Conservation (phyloP, 768 basidiomycete genomes). For the Phylloporus sp. region DNA sequence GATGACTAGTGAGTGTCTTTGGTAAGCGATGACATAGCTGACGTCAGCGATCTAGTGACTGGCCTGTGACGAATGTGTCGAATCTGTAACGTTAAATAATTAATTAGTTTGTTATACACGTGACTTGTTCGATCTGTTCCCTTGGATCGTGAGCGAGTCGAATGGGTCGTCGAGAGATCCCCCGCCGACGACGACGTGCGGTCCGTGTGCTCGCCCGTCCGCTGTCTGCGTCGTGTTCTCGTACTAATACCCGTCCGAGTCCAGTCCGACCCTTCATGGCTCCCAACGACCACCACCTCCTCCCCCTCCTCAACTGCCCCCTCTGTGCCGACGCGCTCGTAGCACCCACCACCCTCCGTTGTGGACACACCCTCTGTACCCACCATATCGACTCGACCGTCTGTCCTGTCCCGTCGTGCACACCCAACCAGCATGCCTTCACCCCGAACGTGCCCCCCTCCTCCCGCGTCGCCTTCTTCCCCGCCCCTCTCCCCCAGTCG, state of each 20-base stretch:
- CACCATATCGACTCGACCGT: slow-evolving; percentile 38
- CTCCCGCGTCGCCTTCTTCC: slow-evolving; percentile 32
- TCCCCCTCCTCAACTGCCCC: slow-evolving; percentile 49
- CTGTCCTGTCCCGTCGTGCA: slow-evolving; percentile 39
- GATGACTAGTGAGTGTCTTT: slow-evolving; percentile 65
- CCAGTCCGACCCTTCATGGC: slow-evolving; percentile 10
- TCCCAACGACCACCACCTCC: slow-evolving; percentile 28
- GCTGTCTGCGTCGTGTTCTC: slow-evolving; percentile 10
- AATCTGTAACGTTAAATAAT: slow-evolving; percentile 16
- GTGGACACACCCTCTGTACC: slow-evolving; percentile 81
- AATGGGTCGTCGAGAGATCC: slow-evolving; percentile 22
- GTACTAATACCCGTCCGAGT: slow-evolving; percentile 8
- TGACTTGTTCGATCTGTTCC: slow-evolving; percentile 25
- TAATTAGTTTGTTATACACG: slow-evolving; percentile 12
- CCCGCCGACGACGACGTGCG: slow-evolving; percentile 26
- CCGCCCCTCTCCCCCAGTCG: slow-evolving; percentile 31
- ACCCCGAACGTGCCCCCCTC: slow-evolving; percentile 41
- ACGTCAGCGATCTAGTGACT: slow-evolving; percentile 14
- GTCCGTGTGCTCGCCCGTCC: slow-evolving; percentile 1
- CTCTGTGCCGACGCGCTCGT: slow-evolving; percentile 43
- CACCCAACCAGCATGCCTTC: slow-evolving; percentile 11
- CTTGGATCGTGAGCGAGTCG: slow-evolving; percentile 24
- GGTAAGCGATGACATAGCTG: not conserved
- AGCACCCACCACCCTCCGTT: slow-evolving; percentile 59
- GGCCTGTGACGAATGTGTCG: slow-evolving; percentile 26